phyloP scores from a whole-genome alignment of 805 yeast species.

The Candida stauntonica region DNA sequence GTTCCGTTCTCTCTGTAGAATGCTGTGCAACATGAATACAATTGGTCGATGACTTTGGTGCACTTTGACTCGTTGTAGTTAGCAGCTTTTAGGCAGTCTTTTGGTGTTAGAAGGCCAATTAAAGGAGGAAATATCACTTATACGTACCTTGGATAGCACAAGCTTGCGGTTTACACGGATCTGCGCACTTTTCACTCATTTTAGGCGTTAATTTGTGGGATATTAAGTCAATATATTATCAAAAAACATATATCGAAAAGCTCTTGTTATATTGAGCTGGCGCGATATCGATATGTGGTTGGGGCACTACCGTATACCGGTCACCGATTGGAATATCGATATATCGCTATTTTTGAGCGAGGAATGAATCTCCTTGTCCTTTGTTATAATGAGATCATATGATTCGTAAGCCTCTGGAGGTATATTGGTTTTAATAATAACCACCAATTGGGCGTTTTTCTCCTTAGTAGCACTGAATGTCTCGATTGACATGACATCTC shows the following conservation, averaged over 20 bases:
- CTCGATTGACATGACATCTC: neutral
- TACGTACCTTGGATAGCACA: conserved; percentile 71
- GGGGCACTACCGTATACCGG: too few species aligned
- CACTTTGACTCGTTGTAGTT: conserved; percentile 75
- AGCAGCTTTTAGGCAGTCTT: conserved; percentile 59
- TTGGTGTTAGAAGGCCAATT: neutral
- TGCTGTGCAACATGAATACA: conserved; percentile 70
- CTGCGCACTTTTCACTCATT: conserved; percentile 8
- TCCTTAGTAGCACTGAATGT: conserved; percentile 4
- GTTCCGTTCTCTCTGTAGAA: conserved; percentile 60
- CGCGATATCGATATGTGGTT: too few species aligned
- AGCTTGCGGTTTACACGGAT: conserved; percentile 72
- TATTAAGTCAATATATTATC: neutral
- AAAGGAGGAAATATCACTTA: neutral
- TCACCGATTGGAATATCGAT: too few species aligned
- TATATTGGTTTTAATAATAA: too few species aligned
- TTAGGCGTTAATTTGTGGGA: neutral
- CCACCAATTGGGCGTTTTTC: conserved; percentile 1
- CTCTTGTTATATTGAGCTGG: too few species aligned
- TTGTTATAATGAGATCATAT: too few species aligned
- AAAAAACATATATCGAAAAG: too few species aligned
- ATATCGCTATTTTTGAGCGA: too few species aligned
- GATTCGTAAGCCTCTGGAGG: too few species aligned
- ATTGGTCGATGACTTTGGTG: conserved; percentile 57
- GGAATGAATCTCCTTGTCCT: too few species aligned